Evolutionary conservation across 495 filamentous ascomycete species (phyloP), one percentile per base, ranked within the genome.

Genomic region (Endocarpon pusillum): DNA sequence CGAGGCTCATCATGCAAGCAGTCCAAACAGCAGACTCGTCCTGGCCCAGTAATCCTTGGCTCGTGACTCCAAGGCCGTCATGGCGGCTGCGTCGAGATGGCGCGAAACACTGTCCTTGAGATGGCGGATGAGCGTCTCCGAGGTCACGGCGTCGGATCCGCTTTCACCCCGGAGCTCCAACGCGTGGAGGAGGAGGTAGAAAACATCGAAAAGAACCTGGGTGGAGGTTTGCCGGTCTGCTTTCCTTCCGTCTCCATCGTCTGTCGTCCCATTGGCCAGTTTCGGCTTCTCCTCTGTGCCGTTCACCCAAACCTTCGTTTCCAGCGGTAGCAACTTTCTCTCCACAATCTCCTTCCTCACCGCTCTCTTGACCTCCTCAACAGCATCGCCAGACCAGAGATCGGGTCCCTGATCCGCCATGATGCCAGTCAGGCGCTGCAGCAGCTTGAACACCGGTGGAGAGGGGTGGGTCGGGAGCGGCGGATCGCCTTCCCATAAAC

Each of bases 381-480:
- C 68, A 0, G 79, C 79, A 2, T 62, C 66, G 2, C 72, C 67
- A 36, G 75, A 86, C 89, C 89, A 97, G 6, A 96, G 50, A 44
- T 96, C 89, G 21, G 58, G 55, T 1, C 89, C 89, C 7, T 59
- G 58, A 9, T 59, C 54, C 22, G 65, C 65, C 84, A 97, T 91
- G 1, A 63, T 56, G 23, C 54, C 51, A 6, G 67, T 58, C 17
- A 94, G 44, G 21, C 62, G 66, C 19, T 74, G 69, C 26, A 94
- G 48, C 34, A 87, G 78, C 39, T 67, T 68, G 51, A 94, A 91
- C 2, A 73, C 67, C 19, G 65, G 62, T 0, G 81, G 73, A 1
- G 84, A 85, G 0, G 86, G 85, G 41, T 84, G 81, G n/a, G 74
- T 59, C 1, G 89, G 89, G 18, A 92, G 46, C 21, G 67, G 62